Conservation (phyloP, 176 grass and related monocot species). For the Poa annua region DNA sequence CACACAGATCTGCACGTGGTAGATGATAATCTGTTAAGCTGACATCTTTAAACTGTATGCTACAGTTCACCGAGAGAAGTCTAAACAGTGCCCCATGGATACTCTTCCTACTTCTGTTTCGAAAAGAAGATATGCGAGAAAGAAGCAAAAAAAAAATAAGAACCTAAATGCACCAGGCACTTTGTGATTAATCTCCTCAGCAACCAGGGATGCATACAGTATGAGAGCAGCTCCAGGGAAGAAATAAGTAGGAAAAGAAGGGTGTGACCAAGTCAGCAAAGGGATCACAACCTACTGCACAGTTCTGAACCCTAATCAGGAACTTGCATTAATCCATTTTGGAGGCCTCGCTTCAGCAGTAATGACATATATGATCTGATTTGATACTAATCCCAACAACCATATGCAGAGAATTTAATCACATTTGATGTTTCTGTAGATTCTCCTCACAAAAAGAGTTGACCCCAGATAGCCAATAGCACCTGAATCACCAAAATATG, state of each 20-base stretch:
- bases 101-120: constrained; percentile 39
- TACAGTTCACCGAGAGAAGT: background rate
- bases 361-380: constrained; percentile 27
- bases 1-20: constrained; percentile 13
- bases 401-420: constrained; percentile 45
- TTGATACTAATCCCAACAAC: background rate
- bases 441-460: constrained; percentile 77
- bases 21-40: background rate
- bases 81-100: constrained; percentile 14
- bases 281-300: constrained; percentile 6
- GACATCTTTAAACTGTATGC: constrained; percentile 1
- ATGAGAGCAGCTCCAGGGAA: constrained; percentile 19
- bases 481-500: constrained; percentile 48
- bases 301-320: constrained; percentile 44
- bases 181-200: constrained; percentile 44
- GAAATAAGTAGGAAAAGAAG: constrained; percentile 40
- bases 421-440: constrained; percentile 82
- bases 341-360: constrained; percentile 25
- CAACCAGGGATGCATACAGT: constrained; percentile 50
- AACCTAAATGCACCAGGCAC: background rate
- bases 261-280: constrained; percentile 27
- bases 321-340: constrained; percentile 44
- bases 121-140: background rate
- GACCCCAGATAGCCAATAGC: constrained; percentile 75
- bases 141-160: background rate